Base-by-base conservation (phyloP, 441 rosid genomes). In the Isatis lusitanica region DNA sequence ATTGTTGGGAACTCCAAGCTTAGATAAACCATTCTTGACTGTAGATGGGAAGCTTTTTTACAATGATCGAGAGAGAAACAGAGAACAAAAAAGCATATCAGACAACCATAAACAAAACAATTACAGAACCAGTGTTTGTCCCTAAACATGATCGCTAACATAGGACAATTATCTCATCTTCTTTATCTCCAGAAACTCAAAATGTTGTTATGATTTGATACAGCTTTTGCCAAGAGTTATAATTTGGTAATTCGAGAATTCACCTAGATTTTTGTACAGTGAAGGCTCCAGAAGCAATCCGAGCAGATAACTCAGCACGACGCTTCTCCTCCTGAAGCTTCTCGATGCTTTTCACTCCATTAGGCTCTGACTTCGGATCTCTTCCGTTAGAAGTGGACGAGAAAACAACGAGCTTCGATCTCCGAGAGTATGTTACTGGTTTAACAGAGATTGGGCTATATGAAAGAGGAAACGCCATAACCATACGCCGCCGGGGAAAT, bases 251-350 rank as follows among this genome's bases (percentile, higher is more conserved):
- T 28, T n/a, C 33, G 3, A 35, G 24, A 48, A 16, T 51, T 63
- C 81, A 92, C 98, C 94, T 81, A 63, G 90, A 66, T 76, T 84
- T 77, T 38, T 74, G 77, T 1, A 89, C 92, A 5, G 94, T 92
- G 82, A 92, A 94, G 17, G 85, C 97, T 43, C 97, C 97, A 42
- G 97, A 87, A 81, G 97, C 90, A 81, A 92, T 94, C 51, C 90
- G 82, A 48, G 90, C 84, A 65, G 96, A 90, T 75, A 94, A 79
- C 76, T 90, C 85, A 39, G 88, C 96, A 7, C 89, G 87, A 70
- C 90, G 92, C 70, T 87, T 90, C 80, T 90, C 90, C 38, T 90
- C 90, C 26, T 81, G 79, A 70, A 78, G 75, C 82, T 48, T 82
- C 8, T 93, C 90, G 2, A 66, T 76, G n/a, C 75, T 71, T 82